These are phyloP conservation scores for Colletotrichum plurivorum DNA, from an alignment of 2,329 filamentous ascomycete genomes.

Conservation along the genomic window DNA sequence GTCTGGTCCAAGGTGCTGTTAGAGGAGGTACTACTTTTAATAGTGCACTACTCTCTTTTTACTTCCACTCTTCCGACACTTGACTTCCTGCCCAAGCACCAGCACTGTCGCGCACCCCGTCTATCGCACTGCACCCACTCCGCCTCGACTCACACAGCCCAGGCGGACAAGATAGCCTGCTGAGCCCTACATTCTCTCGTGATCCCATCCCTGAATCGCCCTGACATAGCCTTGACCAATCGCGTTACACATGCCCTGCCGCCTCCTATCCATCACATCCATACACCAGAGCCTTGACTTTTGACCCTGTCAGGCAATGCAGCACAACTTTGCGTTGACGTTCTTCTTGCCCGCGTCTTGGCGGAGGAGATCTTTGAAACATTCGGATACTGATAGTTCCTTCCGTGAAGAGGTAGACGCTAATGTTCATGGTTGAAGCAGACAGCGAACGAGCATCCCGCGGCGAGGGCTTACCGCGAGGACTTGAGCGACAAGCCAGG, in stretches of 20 bases:
- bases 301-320: too few species aligned
- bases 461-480: not conserved
- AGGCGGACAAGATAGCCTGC: conserved; percentile 20
- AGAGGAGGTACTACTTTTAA: conserved; percentile 42
- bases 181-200: conserved; percentile 18
- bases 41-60: conserved; percentile 42
- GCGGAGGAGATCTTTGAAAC: conserved; percentile 3
- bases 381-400: not conserved
- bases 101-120: conserved; percentile 33
- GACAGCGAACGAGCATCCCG: not conserved
- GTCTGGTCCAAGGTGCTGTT: conserved; percentile 40
- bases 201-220: conserved; percentile 21
- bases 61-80: conserved; percentile 38
- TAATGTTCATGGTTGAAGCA: conserved; percentile 9
- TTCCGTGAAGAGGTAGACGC: not conserved
- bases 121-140: conserved; percentile 14
- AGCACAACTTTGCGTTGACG: not conserved
- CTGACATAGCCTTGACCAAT: conserved; percentile 10
- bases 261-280: not conserved
- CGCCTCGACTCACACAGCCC: conserved; percentile 34
- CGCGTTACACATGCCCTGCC: conserved; percentile 11
- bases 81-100: conserved; percentile 38
- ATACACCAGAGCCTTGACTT: not conserved
- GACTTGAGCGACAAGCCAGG: too few species aligned
- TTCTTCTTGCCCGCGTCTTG: not conserved